These are phyloP conservation scores for Globisporangium emineosum DNA, from an alignment of 352 stramenopile genomes.

Conservation along the genomic window DNA sequence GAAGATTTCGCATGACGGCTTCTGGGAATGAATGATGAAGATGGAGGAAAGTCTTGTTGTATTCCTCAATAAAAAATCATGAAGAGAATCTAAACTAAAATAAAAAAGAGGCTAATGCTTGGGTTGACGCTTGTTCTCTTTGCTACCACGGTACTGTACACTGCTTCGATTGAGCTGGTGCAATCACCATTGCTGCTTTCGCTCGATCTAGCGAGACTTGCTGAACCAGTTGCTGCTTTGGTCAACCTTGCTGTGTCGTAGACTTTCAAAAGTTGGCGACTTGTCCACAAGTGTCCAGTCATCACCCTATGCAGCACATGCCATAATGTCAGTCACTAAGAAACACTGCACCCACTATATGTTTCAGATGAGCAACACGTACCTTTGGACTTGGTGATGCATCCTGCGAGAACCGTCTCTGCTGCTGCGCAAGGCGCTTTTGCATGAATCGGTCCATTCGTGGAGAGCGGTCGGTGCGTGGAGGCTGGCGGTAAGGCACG, in stretches of 20 bases:
- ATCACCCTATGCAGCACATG: constrained; percentile 32
- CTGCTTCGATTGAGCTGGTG: neutral
- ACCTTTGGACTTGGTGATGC: constrained; percentile 51
- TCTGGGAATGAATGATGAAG: neutral
- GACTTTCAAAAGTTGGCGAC: constrained; percentile 67
- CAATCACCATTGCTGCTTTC: neutral
- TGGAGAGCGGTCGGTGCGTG: constrained; percentile 22
- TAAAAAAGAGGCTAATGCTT: neutral
- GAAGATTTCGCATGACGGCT: neutral
- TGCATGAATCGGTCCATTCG: constrained; percentile 23
- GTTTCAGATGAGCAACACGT: neutral
- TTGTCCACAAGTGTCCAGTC: constrained; percentile 80
- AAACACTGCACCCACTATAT: neutral
- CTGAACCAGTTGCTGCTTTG: constrained; percentile 53
- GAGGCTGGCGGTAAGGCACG: constrained; percentile 42
- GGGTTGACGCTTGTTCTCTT: neutral
- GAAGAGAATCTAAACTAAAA: constrained; percentile 6
- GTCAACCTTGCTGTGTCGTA: constrained; percentile 37
- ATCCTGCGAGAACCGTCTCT: constrained; percentile 28
- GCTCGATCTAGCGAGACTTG: constrained; percentile 4
- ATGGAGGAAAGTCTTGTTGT: neutral
- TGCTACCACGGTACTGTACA: constrained; percentile 7
- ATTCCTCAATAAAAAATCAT: constrained; percentile 16
- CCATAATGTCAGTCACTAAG: neutral
- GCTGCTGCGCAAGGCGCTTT: constrained; percentile 20